Percentiles rank a stretch among this genome's conserved stretches.
Evolutionary conservation across 208 protist genomes (phyloP).

Genomic region (Trichomonas vaginalis): DNA sequence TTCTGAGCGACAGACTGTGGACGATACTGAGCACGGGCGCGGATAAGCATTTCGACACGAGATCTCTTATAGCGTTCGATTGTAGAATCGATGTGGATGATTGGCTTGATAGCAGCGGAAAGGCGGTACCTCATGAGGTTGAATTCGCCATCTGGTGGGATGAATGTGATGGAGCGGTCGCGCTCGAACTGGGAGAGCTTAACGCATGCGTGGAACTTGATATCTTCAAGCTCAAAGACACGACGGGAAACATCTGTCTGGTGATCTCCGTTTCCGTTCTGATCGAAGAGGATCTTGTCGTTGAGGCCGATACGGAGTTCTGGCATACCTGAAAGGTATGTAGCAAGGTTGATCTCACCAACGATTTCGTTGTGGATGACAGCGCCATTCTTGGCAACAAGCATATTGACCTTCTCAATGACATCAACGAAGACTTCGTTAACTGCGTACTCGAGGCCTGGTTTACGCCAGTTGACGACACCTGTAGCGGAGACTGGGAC

Average conservation of each 20-base stretch:
- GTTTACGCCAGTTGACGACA: constrained; percentile 52
- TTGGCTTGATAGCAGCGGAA: constrained; percentile 55
- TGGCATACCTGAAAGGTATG: constrained; percentile 67
- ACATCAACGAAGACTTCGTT: constrained; percentile 80
- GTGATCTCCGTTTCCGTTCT: neutral
- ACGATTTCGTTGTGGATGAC: constrained; percentile 64
- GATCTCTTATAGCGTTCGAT: constrained; percentile 55
- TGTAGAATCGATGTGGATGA: constrained; percentile 57
- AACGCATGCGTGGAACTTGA: constrained; percentile 78
- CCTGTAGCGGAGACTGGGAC: constrained; percentile 49
- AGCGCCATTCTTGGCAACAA: constrained; percentile 55
- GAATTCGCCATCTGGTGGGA: constrained; percentile 73
- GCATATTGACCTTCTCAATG: constrained; percentile 66
- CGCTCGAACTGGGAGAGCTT: constrained; percentile 64
- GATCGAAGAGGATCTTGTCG: constrained; percentile 63
- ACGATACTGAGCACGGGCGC: constrained; percentile 67
- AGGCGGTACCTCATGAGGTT: constrained; percentile 80
- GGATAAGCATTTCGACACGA: constrained; percentile 75
- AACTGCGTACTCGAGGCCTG: constrained; percentile 60
- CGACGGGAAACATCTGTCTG: neutral
- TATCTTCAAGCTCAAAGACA: constrained; percentile 63
- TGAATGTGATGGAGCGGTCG: constrained; percentile 64
- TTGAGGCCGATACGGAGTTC: constrained; percentile 72
- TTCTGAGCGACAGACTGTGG: constrained; percentile 69
- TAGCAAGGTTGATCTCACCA: constrained; percentile 61